phyloP scores from a whole-genome alignment of 108 stramenopile species.

The Cyclotella choctawhatcheeana region DNA sequence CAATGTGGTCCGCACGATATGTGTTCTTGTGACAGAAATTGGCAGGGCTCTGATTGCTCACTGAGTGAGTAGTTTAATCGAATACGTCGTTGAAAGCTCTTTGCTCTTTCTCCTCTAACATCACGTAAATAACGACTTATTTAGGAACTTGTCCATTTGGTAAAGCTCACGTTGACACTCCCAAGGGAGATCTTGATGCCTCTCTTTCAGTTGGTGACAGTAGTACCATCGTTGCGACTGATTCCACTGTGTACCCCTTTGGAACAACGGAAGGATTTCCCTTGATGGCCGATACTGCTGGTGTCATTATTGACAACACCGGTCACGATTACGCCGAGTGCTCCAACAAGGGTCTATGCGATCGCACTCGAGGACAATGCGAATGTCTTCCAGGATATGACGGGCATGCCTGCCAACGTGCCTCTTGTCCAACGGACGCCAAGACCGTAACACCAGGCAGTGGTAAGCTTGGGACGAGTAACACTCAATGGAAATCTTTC shows the following conservation, averaged over 20 bases:
- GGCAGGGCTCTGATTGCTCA: conserved; percentile 55
- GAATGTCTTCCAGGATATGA: conserved; percentile 86
- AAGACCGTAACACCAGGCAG: conserved; percentile 45
- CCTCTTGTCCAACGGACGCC: conserved; percentile 69
- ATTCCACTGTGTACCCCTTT: conserved; percentile 67
- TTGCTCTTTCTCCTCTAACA: background rate
- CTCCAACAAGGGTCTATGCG: conserved; percentile 86
- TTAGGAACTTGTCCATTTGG: conserved; percentile 58
- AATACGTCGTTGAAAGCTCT: background rate
- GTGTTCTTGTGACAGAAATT: conserved; percentile 55
- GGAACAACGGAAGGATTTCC: conserved; percentile 79
- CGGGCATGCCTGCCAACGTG: conserved; percentile 81
- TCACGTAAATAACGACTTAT: background rate
- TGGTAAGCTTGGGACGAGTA: conserved; percentile 27
- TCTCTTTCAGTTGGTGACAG: conserved; percentile 34
- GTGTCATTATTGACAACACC: conserved; percentile 45
- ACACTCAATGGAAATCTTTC: conserved; percentile 42
- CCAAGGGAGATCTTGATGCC: conserved; percentile 55
- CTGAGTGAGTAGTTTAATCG: conserved; percentile 49
- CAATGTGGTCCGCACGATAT: conserved; percentile 52
- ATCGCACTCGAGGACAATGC: conserved; percentile 72
- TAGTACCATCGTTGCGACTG: conserved; percentile 40
- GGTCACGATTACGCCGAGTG: conserved; percentile 82
- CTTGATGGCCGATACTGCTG: conserved; percentile 54
- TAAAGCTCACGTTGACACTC: conserved; percentile 51